A percentile compares a stretch with the other conserved stretches of the same genome.
phyloP scores from a whole-genome alignment of 768 basidiomycete species.

The Podaxis sp. region DNA sequence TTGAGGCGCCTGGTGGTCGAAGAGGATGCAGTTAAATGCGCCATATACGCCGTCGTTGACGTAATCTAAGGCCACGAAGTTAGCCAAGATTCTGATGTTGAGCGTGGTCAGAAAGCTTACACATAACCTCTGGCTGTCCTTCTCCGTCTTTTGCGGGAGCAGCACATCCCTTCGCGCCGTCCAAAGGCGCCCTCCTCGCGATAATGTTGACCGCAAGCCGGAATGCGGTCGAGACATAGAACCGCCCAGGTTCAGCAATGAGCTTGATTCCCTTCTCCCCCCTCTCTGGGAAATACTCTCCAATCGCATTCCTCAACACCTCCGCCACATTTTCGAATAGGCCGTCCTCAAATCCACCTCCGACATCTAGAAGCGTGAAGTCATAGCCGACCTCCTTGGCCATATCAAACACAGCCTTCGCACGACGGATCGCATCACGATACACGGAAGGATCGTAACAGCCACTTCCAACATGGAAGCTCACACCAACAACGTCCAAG shows the following conservation, averaged over 20 bases:
- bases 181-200: constrained; percentile 70
- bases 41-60: constrained; percentile 99
- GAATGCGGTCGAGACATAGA: constrained; percentile 91
- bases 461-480: constrained; percentile 97
- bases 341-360: constrained; percentile 93
- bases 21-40: constrained; percentile 94
- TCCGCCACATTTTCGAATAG: constrained; percentile 80
- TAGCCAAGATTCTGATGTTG: constrained; percentile 5
- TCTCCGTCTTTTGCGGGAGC: constrained; percentile 19
- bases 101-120: constrained; percentile 46
- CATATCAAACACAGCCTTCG: constrained; percentile 85
- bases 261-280: constrained; percentile 65
- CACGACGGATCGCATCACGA: constrained; percentile 83
- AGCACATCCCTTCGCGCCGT: constrained; percentile 7
- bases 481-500: constrained; percentile 89
- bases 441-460: constrained; percentile 93
- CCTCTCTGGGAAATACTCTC: constrained; percentile 73
- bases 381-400: constrained; percentile 76
- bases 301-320: constrained; percentile 69
- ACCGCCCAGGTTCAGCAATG: constrained; percentile 95
- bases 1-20: constrained; percentile 83
- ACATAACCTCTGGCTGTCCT: constrained; percentile 73
- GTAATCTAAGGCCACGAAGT: constrained; percentile 64
- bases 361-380: constrained; percentile 88
- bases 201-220: constrained; percentile 92